phyloP scores from a whole-genome alignment of 2,329 filamentous ascomycete species.

The Talaromyces sp. region DNA sequence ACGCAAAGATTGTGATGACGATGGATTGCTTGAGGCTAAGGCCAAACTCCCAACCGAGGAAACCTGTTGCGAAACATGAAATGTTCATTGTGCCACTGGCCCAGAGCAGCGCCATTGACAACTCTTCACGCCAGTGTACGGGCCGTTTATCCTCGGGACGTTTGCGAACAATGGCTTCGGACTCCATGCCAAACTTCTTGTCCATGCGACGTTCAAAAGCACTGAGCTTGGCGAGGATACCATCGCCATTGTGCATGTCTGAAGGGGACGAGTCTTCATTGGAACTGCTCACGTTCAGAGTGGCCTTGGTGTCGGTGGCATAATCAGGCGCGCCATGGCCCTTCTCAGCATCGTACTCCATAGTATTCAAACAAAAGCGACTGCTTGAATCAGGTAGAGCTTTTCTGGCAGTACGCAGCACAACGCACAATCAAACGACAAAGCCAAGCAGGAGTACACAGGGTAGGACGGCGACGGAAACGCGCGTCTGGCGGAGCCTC shows the following conservation, averaged over 20 bases:
- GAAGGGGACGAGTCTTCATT: conserved; percentile 4
- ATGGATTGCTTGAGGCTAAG: conserved; percentile 46
- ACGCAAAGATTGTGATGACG: conserved; percentile 47
- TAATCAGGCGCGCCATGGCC: conserved; percentile 6
- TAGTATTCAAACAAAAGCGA: neutral
- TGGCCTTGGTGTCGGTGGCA: neutral
- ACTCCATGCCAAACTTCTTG: conserved; percentile 49
- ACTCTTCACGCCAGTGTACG: conserved; percentile 38
- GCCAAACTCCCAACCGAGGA: conserved; percentile 51
- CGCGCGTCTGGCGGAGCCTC: neutral
- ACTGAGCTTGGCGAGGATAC: conserved; percentile 30
- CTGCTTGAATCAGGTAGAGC: neutral
- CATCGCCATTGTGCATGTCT: neutral
- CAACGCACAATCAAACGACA: neutral
- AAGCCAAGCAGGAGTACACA: neutral
- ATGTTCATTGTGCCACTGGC: conserved; percentile 52
- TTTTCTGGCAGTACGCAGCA: neutral
- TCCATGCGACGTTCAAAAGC: conserved; percentile 46
- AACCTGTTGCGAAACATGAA: conserved; percentile 52
- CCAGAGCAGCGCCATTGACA: conserved; percentile 54
- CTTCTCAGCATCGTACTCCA: conserved; percentile 17
- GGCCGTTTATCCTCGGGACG: conserved; percentile 42
- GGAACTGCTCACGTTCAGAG: conserved; percentile 10
- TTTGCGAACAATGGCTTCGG: conserved; percentile 47
- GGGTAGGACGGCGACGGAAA: neutral